Evolutionary conservation across 1,284 basidiomycete species (phyloP).

Genomic region (Ceratobasidium sp.): DNA sequence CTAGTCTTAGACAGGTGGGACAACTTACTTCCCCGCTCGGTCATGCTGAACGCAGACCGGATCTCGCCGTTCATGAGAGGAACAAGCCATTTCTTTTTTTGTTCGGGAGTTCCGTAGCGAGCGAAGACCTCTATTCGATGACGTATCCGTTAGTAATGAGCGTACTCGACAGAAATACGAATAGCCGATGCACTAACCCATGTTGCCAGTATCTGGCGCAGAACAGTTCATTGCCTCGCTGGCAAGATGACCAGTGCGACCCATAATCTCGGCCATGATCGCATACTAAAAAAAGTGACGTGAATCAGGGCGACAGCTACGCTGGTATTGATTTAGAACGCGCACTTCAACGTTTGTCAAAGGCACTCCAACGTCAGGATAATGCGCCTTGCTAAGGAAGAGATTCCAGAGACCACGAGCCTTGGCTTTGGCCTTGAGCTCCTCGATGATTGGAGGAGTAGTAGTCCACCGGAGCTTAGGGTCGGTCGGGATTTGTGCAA

Average conservation of each 20-base stretch:
- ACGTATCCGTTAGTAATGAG: constrained; percentile 13
- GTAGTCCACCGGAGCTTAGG: constrained; percentile 82
- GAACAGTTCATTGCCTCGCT: constrained; percentile 90
- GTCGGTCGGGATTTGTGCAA: constrained; percentile 84
- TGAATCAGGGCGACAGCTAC: too few relatives aligned
- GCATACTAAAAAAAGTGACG: constrained; percentile 76
- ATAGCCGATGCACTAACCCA: constrained; percentile 79
- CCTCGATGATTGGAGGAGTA: constrained; percentile 80
- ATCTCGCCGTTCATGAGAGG: constrained; percentile 93
- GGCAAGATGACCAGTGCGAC: constrained; percentile 81
- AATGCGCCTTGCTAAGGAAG: constrained; percentile 93
- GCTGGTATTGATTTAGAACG: too few relatives aligned
- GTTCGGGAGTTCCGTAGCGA: constrained; percentile 86
- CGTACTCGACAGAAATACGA: not conserved
- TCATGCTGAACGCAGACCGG: constrained; percentile 94
- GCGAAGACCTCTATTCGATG: constrained; percentile 85
- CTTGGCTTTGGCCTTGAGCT: constrained; percentile 89
- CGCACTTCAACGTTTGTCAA: constrained; percentile 90
- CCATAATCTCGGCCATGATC: constrained; percentile 95
- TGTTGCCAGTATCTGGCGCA: constrained; percentile 95
- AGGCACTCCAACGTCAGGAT: constrained; percentile 86
- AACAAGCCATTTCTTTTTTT: constrained; percentile 90
- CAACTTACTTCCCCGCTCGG: constrained; percentile 80
- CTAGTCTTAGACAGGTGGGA: not conserved
- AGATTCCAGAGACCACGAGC: constrained; percentile 94